Evolutionary conservation across 768 basidiomycete species (phyloP), one percentile per base, ranked within the genome.

Genomic region (Chalciporus pseudorubinellus): DNA sequence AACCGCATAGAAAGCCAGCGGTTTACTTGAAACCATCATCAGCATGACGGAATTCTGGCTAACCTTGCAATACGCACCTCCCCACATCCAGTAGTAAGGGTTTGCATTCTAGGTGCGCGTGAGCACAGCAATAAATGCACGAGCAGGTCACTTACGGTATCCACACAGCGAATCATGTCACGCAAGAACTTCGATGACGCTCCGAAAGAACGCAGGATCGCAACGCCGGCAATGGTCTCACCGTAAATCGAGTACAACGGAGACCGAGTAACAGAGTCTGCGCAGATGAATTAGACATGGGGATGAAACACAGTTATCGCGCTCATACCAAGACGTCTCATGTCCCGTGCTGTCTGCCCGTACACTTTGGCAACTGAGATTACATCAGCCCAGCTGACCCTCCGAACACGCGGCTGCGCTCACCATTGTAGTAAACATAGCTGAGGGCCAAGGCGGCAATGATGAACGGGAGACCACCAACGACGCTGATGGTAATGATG

Each of bases 1-100:
- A 95, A 95, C 10, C 94, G 85, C 53, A 86, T 81, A 26, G 87
- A 87, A 42, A 94, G 74, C 94, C 94, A 98, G 39, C 92, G 84
- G 65, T 93, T 94, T 16, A 94, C 90, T 89, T 55, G 4, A 45
- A 22, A 53, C 53, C 26, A 22, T 38, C 5, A 38, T 56, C 50
- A 59, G 45, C 19, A 45, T 44, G 46, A 34, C 56, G 36, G 21
- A 13, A 19, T 2, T 41, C 38, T 14, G 45, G 36, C 19, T 11
- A 42, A 19, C 21, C 11, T 24, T 28, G 19, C 11, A 19, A 18
- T 33, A 60, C 74, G 47, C 64, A 88, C 84, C 84, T 72, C 84
- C 88, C 90, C 89, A 93, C 80, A 89, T 87, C 93, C 93, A 95
- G 62, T 89, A 92, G 65, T 83, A 88, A 3, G 89, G 89, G 62